These are phyloP conservation scores for Coniferiporia weirii DNA, from an alignment of 1,284 basidiomycete genomes.

Conservation along the genomic window DNA sequence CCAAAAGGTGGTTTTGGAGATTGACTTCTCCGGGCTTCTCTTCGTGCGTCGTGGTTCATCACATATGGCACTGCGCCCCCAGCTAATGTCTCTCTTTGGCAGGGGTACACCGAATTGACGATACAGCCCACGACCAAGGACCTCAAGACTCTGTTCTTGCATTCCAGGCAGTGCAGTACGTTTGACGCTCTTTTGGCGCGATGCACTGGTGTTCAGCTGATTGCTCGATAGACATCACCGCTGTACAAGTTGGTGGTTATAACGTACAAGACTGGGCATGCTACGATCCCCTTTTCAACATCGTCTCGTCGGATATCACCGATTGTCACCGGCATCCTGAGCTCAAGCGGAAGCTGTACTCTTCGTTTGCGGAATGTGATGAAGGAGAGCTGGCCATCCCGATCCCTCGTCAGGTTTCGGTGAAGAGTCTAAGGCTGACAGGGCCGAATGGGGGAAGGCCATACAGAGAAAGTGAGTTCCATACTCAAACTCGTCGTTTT, in stretches of 20 bases:
- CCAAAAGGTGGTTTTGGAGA: conserved; percentile 87
- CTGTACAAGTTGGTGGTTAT: conserved; percentile 7
- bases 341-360: conserved; percentile 88
- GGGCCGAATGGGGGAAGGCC: conserved; percentile 19
- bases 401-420: conserved; percentile 75
- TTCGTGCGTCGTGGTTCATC: conserved; percentile 47
- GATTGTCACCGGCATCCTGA: conserved; percentile 92
- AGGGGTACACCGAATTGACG: conserved; percentile 92
- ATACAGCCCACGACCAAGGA: conserved; percentile 74
- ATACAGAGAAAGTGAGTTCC: conserved; percentile 20
- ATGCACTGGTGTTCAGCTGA: conserved; percentile 11
- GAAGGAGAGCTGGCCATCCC: conserved; percentile 93
- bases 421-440: conserved; percentile 53
- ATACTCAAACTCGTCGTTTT: conserved; percentile 1
- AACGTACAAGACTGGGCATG: conserved; percentile 57
- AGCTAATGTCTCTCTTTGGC: conserved; percentile 18
- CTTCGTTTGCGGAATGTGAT: conserved; percentile 83
- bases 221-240: conserved; percentile 19
- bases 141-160: conserved; percentile 76
- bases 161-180: conserved; percentile 81
- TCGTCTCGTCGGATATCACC: conserved; percentile 64
- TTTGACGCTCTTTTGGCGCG: conserved; percentile 18
- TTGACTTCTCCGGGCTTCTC: conserved; percentile 76
- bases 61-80: background rate
- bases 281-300: conserved; percentile 69